A percentile compares a stretch with the other conserved stretches of the same genome.
phyloP scores from a whole-genome alignment of 2,329 filamentous ascomycete species.

The Penicillium sp. region DNA sequence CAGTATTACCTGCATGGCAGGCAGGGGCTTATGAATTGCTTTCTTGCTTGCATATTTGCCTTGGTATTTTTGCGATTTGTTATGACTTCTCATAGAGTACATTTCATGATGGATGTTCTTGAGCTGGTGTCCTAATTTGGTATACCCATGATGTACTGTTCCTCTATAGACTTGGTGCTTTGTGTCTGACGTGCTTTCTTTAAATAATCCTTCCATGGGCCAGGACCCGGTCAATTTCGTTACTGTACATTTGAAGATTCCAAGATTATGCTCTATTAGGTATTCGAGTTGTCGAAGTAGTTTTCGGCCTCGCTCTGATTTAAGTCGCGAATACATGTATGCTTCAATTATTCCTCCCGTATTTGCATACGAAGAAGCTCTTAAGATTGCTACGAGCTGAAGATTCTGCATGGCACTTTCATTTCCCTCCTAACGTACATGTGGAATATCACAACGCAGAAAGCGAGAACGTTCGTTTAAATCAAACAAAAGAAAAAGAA shows the following conservation, averaged over 20 bases:
- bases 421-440: conserved; percentile 1
- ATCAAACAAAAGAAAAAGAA: neutral
- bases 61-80: neutral
- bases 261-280: neutral
- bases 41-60: neutral
- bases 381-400: neutral
- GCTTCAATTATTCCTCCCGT: neutral
- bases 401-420: neutral
- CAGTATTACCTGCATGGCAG: neutral
- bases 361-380: neutral
- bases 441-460: neutral
- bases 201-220: too few relatives aligned
- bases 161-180: conserved; percentile 15
- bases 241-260: neutral
- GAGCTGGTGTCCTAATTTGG: conserved; percentile 5
- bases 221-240: neutral
- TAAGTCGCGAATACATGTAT: neutral
- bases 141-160: conserved; percentile 4
- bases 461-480: neutral
- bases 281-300: neutral
- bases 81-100: conserved; percentile 1
- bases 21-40: neutral
- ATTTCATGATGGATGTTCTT: conserved; percentile 6
- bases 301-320: neutral
- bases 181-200: conserved; percentile 1